Conservation (phyloP, 768 basidiomycete genomes). For the Panaeolus papilionaceus region DNA sequence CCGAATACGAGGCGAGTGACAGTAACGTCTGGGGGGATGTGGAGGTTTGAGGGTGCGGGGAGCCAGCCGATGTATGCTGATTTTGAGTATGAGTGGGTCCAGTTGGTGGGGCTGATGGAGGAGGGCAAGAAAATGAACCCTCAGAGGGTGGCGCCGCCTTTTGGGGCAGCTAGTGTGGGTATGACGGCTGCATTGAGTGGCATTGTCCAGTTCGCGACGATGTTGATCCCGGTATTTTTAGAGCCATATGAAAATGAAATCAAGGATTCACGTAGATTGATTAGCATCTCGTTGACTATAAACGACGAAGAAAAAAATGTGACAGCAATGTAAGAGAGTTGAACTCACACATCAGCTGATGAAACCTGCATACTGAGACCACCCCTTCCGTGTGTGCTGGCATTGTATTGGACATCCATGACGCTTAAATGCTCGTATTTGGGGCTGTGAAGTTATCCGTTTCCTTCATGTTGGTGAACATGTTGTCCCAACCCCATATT, state of each 20-base stretch:
- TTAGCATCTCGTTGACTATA: not conserved
- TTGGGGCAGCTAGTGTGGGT: conserved; percentile 43
- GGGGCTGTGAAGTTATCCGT: conserved; percentile 64
- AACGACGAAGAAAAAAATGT: too few relatives aligned
- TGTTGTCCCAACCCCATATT: conserved; percentile 51
- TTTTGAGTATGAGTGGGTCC: conserved; percentile 67
- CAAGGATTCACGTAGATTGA: not conserved
- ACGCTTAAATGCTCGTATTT: conserved; percentile 36
- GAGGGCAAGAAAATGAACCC: conserved; percentile 61
- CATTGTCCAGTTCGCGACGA: conserved; percentile 61
- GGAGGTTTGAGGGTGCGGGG: conserved; percentile 61
- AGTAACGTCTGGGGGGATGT: conserved; percentile 60
- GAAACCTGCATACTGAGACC: conserved; percentile 48
- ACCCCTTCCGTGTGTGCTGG: conserved; percentile 52
- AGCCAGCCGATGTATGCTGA: conserved; percentile 70
- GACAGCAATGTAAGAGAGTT: conserved; percentile 1
- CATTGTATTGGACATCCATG: conserved; percentile 50
- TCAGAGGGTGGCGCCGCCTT: conserved; percentile 55
- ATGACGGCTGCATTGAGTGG: conserved; percentile 54
- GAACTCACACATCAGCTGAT: conserved; percentile 54
- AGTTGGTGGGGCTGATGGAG: conserved; percentile 66
- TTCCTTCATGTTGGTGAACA: conserved; percentile 53
- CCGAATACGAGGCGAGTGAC: conserved; percentile 59
- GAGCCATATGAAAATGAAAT: not conserved
- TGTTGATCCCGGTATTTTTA: conserved; percentile 46